A percentile compares a stretch with the other conserved stretches of the same genome.
Evolutionary conservation across 495 filamentous ascomycete species (phyloP).

Genomic region (Penicillium tannophilum): DNA sequence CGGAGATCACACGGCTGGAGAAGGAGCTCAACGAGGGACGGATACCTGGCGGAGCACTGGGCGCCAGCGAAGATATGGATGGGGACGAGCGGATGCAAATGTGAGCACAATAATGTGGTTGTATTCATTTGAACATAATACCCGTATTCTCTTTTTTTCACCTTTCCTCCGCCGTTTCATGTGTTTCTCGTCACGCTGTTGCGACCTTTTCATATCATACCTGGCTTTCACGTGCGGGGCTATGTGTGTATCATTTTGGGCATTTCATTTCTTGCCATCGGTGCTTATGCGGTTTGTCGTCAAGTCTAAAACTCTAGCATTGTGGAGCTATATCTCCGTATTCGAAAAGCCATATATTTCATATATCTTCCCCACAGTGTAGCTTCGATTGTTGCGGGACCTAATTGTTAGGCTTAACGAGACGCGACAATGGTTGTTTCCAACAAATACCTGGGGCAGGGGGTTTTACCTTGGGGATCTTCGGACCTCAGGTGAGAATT

Average conservation of each 20-base stretch:
- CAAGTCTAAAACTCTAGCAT: conserved; percentile 19
- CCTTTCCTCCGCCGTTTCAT: conserved; percentile 2
- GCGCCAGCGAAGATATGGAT: conserved; percentile 38
- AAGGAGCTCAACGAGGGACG: conserved; percentile 84
- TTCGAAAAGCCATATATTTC: conserved; percentile 13
- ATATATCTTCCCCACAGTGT: not conserved
- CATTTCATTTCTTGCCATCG: conserved; percentile 18
- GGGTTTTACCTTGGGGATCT: too few relatives aligned
- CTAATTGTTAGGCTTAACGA: not conserved
- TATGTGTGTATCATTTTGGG: conserved; percentile 22
- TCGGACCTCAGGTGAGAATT: too few relatives aligned
- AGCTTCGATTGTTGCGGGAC: not conserved
- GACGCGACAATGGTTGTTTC: not conserved
- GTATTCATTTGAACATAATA: conserved; percentile 16
- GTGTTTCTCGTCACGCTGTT: conserved; percentile 15
- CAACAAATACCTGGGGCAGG: not conserved
- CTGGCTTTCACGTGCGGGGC: conserved; percentile 19
- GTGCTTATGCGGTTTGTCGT: conserved; percentile 14
- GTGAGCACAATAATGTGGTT: conserved; percentile 22
- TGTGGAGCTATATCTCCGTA: conserved; percentile 18
- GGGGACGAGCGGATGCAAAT: conserved; percentile 39
- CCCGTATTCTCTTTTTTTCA: conserved; percentile 7
- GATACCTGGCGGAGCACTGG: conserved; percentile 68
- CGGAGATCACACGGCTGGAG: conserved; percentile 81
- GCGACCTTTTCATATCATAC: conserved; percentile 20